Evolutionary conservation across 2,329 filamentous ascomycete species (phyloP).

Genomic region (Fusarium duplospermum): DNA sequence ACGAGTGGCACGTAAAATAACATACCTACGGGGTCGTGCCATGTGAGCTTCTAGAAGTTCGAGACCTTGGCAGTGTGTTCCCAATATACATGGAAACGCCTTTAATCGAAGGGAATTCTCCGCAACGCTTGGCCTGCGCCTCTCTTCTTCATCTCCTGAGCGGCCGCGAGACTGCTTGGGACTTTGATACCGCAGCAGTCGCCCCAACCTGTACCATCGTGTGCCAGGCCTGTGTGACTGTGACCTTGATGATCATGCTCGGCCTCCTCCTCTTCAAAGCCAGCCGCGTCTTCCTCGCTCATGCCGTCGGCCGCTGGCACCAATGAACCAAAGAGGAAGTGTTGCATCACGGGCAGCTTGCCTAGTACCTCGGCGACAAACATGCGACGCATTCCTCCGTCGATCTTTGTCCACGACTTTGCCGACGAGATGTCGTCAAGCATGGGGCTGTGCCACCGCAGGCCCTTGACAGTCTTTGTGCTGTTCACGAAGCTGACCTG

Average conservation of each 20-base stretch:
- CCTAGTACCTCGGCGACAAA: slow-evolving; percentile 92
- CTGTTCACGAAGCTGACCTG: slow-evolving; percentile 95
- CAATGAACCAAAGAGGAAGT: slow-evolving; percentile 92
- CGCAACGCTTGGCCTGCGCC: slow-evolving; percentile 70
- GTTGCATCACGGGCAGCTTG: slow-evolving; percentile 98
- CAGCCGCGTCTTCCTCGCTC: slow-evolving; percentile 72
- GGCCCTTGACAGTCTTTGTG: slow-evolving; percentile 93
- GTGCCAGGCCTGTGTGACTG: slow-evolving; percentile 69
- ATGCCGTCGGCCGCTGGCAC: slow-evolving; percentile 85
- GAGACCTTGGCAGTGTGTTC: neutral
- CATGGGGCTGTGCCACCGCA: slow-evolving; percentile 98
- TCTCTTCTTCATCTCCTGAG: slow-evolving; percentile 86
- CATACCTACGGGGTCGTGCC: neutral
- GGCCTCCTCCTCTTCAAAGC: slow-evolving; percentile 56
- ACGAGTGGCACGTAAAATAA: slow-evolving; percentile 2
- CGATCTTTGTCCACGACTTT: slow-evolving; percentile 91
- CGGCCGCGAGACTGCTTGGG: slow-evolving; percentile 91
- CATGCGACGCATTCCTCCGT: slow-evolving; percentile 96
- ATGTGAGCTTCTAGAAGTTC: slow-evolving; percentile 4
- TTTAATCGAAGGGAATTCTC: slow-evolving; percentile 84
- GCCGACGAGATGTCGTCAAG: slow-evolving; percentile 95
- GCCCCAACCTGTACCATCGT: slow-evolving; percentile 81
- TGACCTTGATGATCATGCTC: slow-evolving; percentile 69
- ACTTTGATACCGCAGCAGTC: slow-evolving; percentile 99
- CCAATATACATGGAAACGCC: neutral